Conservation (phyloP, 345 rosid species). For the Syzygium aromaticum region DNA sequence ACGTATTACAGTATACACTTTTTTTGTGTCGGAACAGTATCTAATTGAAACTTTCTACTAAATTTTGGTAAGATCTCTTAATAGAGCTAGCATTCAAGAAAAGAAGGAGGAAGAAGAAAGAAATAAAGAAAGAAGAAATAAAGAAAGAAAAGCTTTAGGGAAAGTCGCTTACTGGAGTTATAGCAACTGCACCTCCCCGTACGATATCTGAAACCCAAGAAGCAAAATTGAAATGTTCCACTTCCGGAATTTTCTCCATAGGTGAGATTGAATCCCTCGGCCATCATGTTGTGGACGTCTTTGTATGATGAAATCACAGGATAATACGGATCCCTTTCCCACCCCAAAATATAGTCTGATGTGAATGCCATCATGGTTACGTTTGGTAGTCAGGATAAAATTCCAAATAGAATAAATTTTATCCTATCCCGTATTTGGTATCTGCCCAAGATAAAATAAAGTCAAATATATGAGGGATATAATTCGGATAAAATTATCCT, state of each 20-base stretch:
- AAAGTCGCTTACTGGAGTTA: background rate
- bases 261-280: background rate
- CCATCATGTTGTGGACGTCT: background rate
- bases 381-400: too few relatives aligned
- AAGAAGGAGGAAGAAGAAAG: background rate
- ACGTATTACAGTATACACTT: accelerated
- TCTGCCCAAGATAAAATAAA: too few relatives aligned
- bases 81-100: background rate
- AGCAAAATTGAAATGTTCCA: accelerated
- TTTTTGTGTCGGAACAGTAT: too few relatives aligned
- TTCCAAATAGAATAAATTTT: too few relatives aligned
- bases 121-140: accelerated
- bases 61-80: background rate
- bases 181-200: accelerated
- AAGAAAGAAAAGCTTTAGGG: background rate
- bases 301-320: accelerated
- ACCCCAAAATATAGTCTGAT: accelerated
- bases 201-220: accelerated
- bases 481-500: too few relatives aligned
- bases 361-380: accelerated
- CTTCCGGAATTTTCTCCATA: accelerated
- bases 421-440: too few relatives aligned
- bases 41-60: background rate
- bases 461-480: too few relatives aligned
- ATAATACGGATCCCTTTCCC: background rate